Conservation (phyloP, 805 yeast genomes). For the Ogataea philodendri region DNA sequence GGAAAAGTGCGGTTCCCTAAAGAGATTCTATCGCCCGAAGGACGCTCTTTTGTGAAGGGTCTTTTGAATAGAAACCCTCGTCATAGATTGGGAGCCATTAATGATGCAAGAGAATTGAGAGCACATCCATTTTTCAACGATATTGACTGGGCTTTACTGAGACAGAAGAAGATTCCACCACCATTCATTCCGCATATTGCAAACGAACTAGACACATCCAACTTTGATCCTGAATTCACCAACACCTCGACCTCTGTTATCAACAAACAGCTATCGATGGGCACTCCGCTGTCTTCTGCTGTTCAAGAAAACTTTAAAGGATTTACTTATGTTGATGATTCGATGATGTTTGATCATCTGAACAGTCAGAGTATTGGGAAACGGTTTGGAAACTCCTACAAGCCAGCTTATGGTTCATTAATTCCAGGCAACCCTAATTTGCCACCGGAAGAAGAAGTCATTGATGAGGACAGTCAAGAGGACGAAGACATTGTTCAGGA, state of each 20-base stretch:
- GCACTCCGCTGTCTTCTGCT: slow-evolving; percentile 84
- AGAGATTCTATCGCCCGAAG: slow-evolving; percentile 89
- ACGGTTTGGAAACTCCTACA: slow-evolving; percentile 39
- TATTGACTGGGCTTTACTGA: slow-evolving; percentile 82
- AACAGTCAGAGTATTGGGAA: slow-evolving; percentile 34
- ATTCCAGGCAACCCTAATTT: slow-evolving; percentile 77
- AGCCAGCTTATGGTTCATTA: slow-evolving; percentile 56
- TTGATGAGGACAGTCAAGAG: slow-evolving; percentile 62
- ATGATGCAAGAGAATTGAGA: slow-evolving; percentile 89
- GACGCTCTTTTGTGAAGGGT: slow-evolving; percentile 94
- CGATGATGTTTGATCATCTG: slow-evolving; percentile 85
- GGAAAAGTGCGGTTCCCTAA: slow-evolving; percentile 97
- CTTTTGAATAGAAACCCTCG: slow-evolving; percentile 91
- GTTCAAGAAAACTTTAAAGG: slow-evolving; percentile 97
- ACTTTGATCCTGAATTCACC: slow-evolving; percentile 97
- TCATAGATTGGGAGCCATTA: slow-evolving; percentile 87
- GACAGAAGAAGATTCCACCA: slow-evolving; percentile 83
- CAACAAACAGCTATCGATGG: slow-evolving; percentile 61
- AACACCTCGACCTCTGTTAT: slow-evolving; percentile 83
- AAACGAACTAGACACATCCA: slow-evolving; percentile 91
- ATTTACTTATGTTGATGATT: slow-evolving; percentile 93
- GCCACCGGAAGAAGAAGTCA: slow-evolving; percentile 82
- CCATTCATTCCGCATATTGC: slow-evolving; percentile 94
- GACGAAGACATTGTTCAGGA: slow-evolving; percentile 40
- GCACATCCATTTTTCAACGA: slow-evolving; percentile 92